Evolutionary conservation across 257 asterid species (phyloP), one percentile per base, ranked within the genome.

Genomic region (Datura wrightii): DNA sequence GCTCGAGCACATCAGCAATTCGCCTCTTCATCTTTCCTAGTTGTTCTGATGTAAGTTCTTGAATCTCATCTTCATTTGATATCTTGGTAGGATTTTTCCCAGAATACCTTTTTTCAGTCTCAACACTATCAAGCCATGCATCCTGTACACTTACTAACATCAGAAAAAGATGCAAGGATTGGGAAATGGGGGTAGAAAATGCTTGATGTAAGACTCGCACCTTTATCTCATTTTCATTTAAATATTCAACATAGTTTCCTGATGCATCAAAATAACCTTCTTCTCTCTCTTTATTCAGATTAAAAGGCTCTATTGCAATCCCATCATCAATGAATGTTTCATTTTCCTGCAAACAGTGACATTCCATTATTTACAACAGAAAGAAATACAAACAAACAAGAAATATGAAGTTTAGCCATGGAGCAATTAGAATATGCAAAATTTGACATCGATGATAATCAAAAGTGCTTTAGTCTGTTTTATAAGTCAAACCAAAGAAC

Each of bases 111-210:
- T 82, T 83, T 63, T 56, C 84, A 65, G 86, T 84, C 72, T 95
- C 99, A 84, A 95, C 88, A 71, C 94, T 94, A 87, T 95, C 99
- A 85, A 97, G 97, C 99, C 99, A 97, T 37, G 99, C 99, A 87
- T 97, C 99, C 99, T 97, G 92, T 81, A 84, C 83, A 86, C 70
- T 79, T 78, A 56, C 87, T 80, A 84, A 37, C 85, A 50, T 63
- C 76, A 80, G 72, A 37, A 55, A 53, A 55, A 10, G 24, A 71
- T 70, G 42, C 56, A 48, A 84, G 65, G 11, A 19, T 54, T 55
- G 76, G 54, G 37, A 18, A 4, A 46, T 76, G 31, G 3, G 48
- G 66, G 19, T 14, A 16, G 31, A 39, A 85, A 79, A 46, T 65
- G 48, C 13, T 36, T 42, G 46, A 65, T 24, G 86, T 39, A 15